Evolutionary conservation across 1,284 basidiomycete species (phyloP).

Genomic region (Rhodotorula sp.): DNA sequence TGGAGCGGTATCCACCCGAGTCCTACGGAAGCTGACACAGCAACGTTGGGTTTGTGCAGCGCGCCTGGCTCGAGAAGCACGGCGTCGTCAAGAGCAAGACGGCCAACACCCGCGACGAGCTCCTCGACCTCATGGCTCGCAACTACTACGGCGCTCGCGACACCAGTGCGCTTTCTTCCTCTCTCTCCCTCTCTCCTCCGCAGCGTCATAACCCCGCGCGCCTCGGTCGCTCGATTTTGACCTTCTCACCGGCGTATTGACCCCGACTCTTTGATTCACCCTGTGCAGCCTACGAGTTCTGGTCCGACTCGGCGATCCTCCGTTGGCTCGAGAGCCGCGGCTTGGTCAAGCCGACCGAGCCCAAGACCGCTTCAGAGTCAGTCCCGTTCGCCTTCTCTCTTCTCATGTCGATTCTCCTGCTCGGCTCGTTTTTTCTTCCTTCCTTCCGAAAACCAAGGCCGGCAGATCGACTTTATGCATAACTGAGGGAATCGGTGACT

Average conservation of each 20-base stretch:
- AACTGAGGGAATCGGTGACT: background rate
- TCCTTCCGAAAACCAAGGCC: background rate
- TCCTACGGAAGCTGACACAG: background rate
- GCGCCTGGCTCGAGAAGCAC: constrained; percentile 77
- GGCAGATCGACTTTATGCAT: too few species aligned
- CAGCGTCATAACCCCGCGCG: too few species aligned
- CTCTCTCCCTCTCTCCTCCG: constrained; percentile 14
- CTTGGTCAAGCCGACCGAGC: constrained; percentile 39
- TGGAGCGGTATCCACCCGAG: too few species aligned
- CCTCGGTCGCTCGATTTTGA: background rate
- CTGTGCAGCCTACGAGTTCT: constrained; percentile 28
- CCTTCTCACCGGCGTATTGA: background rate
- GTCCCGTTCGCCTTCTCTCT: background rate
- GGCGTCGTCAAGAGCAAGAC: constrained; percentile 62
- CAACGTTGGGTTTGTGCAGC: constrained; percentile 51
- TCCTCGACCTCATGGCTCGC: constrained; percentile 66
- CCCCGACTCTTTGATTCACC: background rate
- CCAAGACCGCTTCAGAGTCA: constrained; percentile 37
- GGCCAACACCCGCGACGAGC: constrained; percentile 66
- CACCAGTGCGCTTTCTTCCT: constrained; percentile 53
- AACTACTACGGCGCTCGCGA: constrained; percentile 70
- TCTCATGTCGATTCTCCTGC: background rate
- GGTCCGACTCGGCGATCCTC: constrained; percentile 38
- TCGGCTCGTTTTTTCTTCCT: background rate
- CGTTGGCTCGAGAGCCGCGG: constrained; percentile 44